phyloP scores from a whole-genome alignment of 768 basidiomycete species.

The Tephrocybe rancida region DNA sequence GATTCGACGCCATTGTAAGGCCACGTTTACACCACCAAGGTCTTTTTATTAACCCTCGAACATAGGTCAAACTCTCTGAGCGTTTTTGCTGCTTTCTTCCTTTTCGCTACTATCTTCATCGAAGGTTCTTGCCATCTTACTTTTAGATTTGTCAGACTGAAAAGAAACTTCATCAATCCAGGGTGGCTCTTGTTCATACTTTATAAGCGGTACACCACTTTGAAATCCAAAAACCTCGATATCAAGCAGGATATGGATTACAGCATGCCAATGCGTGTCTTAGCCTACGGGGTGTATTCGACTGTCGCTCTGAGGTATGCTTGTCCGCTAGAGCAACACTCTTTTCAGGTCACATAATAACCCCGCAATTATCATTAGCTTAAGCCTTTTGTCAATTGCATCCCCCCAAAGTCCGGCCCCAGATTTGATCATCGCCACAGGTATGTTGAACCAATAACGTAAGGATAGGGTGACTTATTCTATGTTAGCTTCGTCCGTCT shows the following conservation, averaged over 20 bases:
- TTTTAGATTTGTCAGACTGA: not conserved
- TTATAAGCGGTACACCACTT: constrained; percentile 31
- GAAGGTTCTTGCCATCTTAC: constrained; percentile 32
- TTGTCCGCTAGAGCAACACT: not conserved
- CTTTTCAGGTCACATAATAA: too few relatives aligned
- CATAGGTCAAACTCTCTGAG: constrained; percentile 43
- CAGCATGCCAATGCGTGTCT: constrained; percentile 45
- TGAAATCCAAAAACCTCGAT: constrained; percentile 23
- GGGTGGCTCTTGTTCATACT: constrained; percentile 44
- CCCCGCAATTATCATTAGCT: constrained; percentile 25
- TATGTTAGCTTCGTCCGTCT: constrained; percentile 39
- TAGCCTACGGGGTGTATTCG: constrained; percentile 46
- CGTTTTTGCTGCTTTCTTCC: constrained; percentile 37
- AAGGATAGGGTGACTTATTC: not conserved
- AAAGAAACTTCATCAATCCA: constrained; percentile 13
- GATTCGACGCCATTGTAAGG: constrained; percentile 37
- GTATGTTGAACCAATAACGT: constrained; percentile 24
- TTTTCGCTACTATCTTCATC: constrained; percentile 39
- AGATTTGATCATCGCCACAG: constrained; percentile 48
- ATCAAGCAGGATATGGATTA: constrained; percentile 35
- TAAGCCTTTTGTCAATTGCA: constrained; percentile 47
- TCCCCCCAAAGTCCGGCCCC: constrained; percentile 47
- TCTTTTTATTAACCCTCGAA: not conserved
- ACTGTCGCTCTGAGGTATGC: constrained; percentile 42
- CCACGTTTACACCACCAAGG: not conserved